Percentiles rank a stretch among this genome's conserved stretches.
phyloP scores from a whole-genome alignment of 495 filamentous ascomycete species.

The Staphylotrichum tortipilum region DNA sequence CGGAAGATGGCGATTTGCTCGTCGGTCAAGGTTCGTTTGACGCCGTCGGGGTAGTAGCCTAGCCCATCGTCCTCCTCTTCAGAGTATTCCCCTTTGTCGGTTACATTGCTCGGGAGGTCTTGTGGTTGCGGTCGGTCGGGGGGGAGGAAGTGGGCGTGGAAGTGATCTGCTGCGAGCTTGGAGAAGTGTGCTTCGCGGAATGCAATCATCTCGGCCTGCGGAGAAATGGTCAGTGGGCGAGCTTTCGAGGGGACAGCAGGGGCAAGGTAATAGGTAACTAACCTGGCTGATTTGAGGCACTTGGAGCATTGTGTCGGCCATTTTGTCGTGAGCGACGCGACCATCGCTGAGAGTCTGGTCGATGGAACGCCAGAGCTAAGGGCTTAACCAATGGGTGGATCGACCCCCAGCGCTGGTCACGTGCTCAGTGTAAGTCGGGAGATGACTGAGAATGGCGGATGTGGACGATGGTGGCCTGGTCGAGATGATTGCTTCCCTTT shows the following conservation, averaged over 20 bases:
- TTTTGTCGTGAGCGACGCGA: slow-evolving; percentile 14
- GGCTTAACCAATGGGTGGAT: no score
- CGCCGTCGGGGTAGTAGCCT: slow-evolving; percentile 83
- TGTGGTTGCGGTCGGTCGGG: slow-evolving; percentile 15
- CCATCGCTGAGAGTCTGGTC: slow-evolving; percentile 1
- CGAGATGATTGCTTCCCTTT: no score
- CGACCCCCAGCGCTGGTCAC: slow-evolving; percentile 14
- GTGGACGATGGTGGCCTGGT: no score
- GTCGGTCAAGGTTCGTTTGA: slow-evolving; percentile 85
- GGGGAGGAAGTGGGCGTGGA: slow-evolving; percentile 39
- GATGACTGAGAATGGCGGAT: not conserved
- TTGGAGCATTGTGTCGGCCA: slow-evolving; percentile 19
- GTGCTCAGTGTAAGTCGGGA: slow-evolving; percentile 3
- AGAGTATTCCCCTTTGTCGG: slow-evolving; percentile 28
- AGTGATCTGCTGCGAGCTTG: slow-evolving; percentile 33
- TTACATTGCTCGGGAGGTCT: slow-evolving; percentile 9
- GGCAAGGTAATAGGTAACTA: slow-evolving; percentile 11
- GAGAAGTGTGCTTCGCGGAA: slow-evolving; percentile 65
- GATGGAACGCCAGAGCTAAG: not conserved
- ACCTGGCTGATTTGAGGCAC: slow-evolving; percentile 44
- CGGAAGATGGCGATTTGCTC: slow-evolving; percentile 86
- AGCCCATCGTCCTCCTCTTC: slow-evolving; percentile 56
- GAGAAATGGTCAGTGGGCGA: slow-evolving; percentile 14
- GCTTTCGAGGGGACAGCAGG: no score
- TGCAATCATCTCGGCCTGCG: slow-evolving; percentile 59